Conservation (phyloP, 352 stramenopile species). For the Globisporangium abappressorium region DNA sequence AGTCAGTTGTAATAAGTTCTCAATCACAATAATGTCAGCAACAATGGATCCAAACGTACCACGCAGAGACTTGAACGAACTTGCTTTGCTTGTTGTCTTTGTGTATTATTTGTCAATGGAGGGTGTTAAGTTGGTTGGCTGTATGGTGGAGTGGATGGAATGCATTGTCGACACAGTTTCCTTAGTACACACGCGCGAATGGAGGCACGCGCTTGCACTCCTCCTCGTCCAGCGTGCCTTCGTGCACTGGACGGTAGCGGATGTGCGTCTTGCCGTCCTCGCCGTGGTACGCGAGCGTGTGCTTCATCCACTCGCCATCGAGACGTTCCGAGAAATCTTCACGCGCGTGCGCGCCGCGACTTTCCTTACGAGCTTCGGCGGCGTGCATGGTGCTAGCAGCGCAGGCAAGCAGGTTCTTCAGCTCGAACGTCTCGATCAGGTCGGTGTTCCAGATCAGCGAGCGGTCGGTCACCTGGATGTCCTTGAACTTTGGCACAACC, state of each 20-base stretch:
- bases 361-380: slow-evolving; percentile 94
- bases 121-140: neutral
- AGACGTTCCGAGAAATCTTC: slow-evolving; percentile 94
- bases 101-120: slow-evolving; percentile 1
- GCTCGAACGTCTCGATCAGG: slow-evolving; percentile 95
- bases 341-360: slow-evolving; percentile 93
- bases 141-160: neutral
- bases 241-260: slow-evolving; percentile 91
- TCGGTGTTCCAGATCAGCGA: slow-evolving; percentile 98
- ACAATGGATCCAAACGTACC: neutral
- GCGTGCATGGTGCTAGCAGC: slow-evolving; percentile 94
- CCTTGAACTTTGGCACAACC: slow-evolving; percentile 88
- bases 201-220: slow-evolving; percentile 93
- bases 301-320: slow-evolving; percentile 98
- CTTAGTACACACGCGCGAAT: slow-evolving; percentile 96
- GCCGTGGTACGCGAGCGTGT: slow-evolving; percentile 94
- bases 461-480: slow-evolving; percentile 93
- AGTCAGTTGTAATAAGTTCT: no score
- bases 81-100: neutral
- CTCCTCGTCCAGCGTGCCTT: slow-evolving; percentile 94
- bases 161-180: slow-evolving; percentile 3
- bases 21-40: neutral
- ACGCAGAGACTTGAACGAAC: neutral
- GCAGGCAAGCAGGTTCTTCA: slow-evolving; percentile 92
- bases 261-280: slow-evolving; percentile 87